Evolutionary conservation across 495 filamentous ascomycete genomes (phyloP).

Genomic region (Staphylotrichum tortipilum): DNA sequence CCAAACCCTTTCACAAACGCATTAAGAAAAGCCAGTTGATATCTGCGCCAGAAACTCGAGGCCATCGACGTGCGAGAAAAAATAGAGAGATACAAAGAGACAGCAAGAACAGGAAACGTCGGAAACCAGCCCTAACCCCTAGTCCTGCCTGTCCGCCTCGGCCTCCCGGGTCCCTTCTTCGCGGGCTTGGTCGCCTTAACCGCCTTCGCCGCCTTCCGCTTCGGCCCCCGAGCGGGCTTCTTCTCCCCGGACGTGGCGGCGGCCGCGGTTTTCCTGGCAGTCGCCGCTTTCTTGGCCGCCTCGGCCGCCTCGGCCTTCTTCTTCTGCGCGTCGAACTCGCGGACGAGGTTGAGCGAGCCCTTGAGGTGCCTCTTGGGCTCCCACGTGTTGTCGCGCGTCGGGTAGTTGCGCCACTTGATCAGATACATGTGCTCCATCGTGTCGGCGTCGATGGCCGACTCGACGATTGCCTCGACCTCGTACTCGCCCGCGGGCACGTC

Average conservation of each 20-base stretch:
- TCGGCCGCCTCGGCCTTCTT: slow-evolving; percentile 13
- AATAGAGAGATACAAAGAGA: neutral
- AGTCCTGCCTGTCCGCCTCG: slow-evolving; percentile 1
- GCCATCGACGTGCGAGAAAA: neutral
- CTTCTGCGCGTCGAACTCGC: slow-evolving; percentile 21
- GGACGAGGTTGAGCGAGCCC: slow-evolving; percentile 18
- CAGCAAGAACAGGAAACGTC: neutral
- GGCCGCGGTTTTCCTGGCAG: neutral
- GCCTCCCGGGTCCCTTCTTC: slow-evolving; percentile 7
- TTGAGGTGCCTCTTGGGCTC: slow-evolving; percentile 32
- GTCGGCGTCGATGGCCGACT: slow-evolving; percentile 23
- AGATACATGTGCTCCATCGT: slow-evolving; percentile 27
- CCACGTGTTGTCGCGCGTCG: slow-evolving; percentile 31
- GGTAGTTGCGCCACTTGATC: slow-evolving; percentile 37
- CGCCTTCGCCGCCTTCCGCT: slow-evolving; percentile 11
- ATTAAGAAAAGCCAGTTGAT: neutral
- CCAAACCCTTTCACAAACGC: neutral
- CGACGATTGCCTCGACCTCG: slow-evolving; percentile 33
- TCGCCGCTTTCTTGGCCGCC: slow-evolving; percentile 1
- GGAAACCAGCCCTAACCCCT: neutral
- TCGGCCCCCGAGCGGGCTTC: neutral
- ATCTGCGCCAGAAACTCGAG: too few species aligned
- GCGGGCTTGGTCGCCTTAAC: slow-evolving; percentile 8
- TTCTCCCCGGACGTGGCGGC: neutral
- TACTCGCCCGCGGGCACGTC: slow-evolving; percentile 19